Percentiles rank a stretch among this genome's conserved stretches.
Evolutionary conservation across 495 filamentous ascomycete species (phyloP).

Genomic region (Penicillium cosmopolitanum): DNA sequence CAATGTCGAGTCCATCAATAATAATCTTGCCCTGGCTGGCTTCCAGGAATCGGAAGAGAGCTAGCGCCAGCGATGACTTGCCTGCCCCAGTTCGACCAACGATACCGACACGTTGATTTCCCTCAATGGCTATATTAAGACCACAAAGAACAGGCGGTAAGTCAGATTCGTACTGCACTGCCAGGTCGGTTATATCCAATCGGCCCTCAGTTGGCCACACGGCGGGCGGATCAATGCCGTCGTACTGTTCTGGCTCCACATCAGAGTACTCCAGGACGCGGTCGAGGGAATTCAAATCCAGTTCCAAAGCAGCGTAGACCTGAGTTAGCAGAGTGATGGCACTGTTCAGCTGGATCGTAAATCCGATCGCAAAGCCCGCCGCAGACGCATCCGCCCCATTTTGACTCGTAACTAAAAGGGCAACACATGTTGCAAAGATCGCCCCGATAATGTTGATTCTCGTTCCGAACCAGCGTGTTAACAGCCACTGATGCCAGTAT

Average conservation of each 20-base stretch:
- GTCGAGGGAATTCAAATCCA: not conserved
- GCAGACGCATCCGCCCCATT: not conserved
- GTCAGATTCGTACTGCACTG: conserved; percentile 45
- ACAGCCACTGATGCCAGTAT: not conserved
- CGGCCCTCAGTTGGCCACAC: conserved; percentile 78
- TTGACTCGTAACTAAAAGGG: not conserved
- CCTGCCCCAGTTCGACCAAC: conserved; percentile 7
- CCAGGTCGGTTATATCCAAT: conserved; percentile 76
- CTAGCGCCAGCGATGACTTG: not conserved
- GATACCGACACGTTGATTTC: conserved; percentile 28
- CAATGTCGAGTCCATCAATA: conserved; percentile 81
- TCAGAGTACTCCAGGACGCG: conserved; percentile 59
- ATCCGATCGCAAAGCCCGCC: not conserved
- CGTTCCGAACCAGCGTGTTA: not conserved
- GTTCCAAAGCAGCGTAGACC: not conserved
- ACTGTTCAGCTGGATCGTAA: not conserved
- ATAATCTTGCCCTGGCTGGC: conserved; percentile 23
- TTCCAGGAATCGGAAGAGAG: conserved; percentile 3
- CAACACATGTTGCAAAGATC: not conserved
- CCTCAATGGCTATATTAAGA: conserved; percentile 30
- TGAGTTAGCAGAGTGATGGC: not conserved
- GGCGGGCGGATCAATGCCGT: conserved; percentile 62
- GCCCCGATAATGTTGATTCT: not conserved
- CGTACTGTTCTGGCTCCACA: conserved; percentile 56
- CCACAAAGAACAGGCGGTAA: conserved; percentile 11